Conservation (phyloP, 345 rosid species). For the Euphorbia lathyris region DNA sequence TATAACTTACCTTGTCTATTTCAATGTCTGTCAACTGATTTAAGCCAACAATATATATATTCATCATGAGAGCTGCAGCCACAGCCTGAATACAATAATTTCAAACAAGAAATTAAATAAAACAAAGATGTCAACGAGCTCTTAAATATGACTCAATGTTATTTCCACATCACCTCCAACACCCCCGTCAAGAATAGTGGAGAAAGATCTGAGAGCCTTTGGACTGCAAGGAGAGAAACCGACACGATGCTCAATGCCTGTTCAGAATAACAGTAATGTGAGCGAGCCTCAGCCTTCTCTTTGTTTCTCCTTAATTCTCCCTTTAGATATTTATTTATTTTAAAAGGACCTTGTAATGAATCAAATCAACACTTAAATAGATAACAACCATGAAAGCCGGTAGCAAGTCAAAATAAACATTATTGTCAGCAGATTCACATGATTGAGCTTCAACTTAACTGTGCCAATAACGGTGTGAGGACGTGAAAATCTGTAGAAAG, state of each 20-base stretch:
- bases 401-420: constrained; percentile 4
- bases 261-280: constrained; percentile 10
- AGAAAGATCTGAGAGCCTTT: constrained; percentile 75
- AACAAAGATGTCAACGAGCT: not conserved
- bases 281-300: not conserved
- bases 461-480: constrained; percentile 96
- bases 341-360: not conserved
- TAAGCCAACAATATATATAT: constrained; percentile 84
- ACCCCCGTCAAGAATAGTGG: constrained; percentile 65
- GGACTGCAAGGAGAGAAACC: constrained; percentile 85
- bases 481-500: constrained; percentile 88
- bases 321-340: not conserved
- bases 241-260: constrained; percentile 89
- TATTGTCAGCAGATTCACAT: not conserved
- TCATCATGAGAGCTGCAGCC: constrained; percentile 91
- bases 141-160: constrained; percentile 1
- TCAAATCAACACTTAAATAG: not conserved
- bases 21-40: constrained; percentile 89
- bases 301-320: not conserved
- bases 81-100: constrained; percentile 56
- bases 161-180: constrained; percentile 57
- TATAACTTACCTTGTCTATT: constrained; percentile 77
- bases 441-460: constrained; percentile 53
- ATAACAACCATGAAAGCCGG: not conserved
- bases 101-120: constrained; percentile 2